phyloP scores from a whole-genome alignment of 208 protist species.

The Entamoeba moshkovskii region DNA sequence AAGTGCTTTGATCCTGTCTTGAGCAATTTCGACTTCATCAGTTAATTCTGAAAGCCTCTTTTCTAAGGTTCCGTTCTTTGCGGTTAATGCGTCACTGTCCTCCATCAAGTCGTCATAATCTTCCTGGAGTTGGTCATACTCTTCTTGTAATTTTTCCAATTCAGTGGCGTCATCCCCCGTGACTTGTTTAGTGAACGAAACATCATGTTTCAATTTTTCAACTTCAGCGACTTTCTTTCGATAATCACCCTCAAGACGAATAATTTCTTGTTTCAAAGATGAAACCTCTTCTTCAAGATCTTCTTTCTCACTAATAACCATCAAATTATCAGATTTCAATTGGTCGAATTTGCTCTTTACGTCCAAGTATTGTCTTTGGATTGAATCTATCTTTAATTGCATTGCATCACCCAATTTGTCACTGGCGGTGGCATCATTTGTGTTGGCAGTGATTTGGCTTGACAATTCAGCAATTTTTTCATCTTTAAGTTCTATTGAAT shows the following conservation, averaged over 20 bases:
- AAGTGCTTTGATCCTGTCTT: background rate
- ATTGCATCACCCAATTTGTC: background rate
- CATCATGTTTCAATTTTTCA: background rate
- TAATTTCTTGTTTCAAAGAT: background rate
- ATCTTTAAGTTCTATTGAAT: background rate
- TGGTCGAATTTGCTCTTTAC: background rate
- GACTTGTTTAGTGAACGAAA: background rate
- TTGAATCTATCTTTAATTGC: background rate
- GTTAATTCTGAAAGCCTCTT: background rate
- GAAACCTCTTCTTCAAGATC: background rate
- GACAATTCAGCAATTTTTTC: background rate
- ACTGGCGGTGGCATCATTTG: background rate
- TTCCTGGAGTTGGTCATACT: background rate
- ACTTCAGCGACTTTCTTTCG: background rate
- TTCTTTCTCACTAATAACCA: background rate
- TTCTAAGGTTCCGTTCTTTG: background rate
- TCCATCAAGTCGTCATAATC: background rate
- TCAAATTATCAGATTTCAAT: background rate
- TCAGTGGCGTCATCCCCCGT: background rate
- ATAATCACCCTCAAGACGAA: background rate
- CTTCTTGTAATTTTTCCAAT: background rate
- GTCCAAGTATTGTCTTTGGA: background rate
- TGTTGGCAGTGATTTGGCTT: background rate
- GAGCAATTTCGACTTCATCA: background rate
- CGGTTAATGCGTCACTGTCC: background rate